Evolutionary conservation across 2,329 filamentous ascomycete genomes (phyloP), one percentile per base, ranked within the genome.

Genomic region (Trichoderma arundinaceum): DNA sequence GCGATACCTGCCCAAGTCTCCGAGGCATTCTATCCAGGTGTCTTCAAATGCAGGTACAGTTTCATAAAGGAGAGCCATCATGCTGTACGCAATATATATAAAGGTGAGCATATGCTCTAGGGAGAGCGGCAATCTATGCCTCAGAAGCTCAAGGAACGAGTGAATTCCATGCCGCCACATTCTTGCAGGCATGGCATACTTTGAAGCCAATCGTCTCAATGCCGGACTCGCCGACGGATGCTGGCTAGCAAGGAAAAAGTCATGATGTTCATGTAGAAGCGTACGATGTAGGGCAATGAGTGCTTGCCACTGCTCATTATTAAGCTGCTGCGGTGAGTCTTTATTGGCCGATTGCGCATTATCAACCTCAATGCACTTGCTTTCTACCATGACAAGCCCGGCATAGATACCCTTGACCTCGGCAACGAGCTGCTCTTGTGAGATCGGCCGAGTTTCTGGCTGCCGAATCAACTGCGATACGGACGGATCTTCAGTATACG

Each of bases 101-200:
- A 97, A 98, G 0, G 89, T 88, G 0, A 97, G 80, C 93, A 98
- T 97, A 64, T 96, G 91, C 57, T 97, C 94, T 0, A 93, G 78
- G 1, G 91, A 93, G 0, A 83, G 83, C 0, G 94, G 94, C 0
- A 97, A 79, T 2, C 89, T 85, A 69, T 92, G 88, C 0, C 92
- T 83, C 0, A 96, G 76, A 0, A 96, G 75, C 69, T 96, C 92
- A 0, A 96, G 81, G 65, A 95, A 95, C 0, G 88, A 89, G 73
- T 96, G 92, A 3, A 98, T 97, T 0, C 92, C 94, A 71, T 96
- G 92, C 0, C 92, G 84, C 95, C 95, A 98, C 91, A 98, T 95
- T 0, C 94, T 82, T 0, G 92, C 92, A 0, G 94, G 94, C 92
- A 98, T 97, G 0, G 88, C 88, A 71, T 97, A 97, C 68, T 95